These are phyloP conservation scores for Inga leiocalycina DNA, from an alignment of 306 rosid species.

Conservation along the genomic window DNA sequence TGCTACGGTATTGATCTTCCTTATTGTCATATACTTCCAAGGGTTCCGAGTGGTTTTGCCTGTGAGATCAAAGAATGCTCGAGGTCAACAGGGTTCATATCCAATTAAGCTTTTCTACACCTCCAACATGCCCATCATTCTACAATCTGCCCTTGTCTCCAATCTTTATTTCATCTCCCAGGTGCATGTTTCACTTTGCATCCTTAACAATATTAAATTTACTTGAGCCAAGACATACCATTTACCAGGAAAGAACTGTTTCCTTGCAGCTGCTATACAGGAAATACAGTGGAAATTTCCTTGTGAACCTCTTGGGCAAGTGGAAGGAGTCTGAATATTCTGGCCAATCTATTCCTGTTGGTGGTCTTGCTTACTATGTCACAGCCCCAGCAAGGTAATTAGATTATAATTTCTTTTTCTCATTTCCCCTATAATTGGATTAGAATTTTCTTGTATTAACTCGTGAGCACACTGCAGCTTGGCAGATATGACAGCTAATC, in stretches of 20 bases:
- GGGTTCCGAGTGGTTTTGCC: slow-evolving; percentile 97
- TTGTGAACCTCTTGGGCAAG: slow-evolving; percentile 85
- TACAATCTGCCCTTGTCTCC: slow-evolving; percentile 93
- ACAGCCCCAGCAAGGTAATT: slow-evolving; percentile 88
- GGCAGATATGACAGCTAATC: slow-evolving; percentile 98
- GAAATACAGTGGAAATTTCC: slow-evolving; percentile 79
- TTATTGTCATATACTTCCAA: slow-evolving; percentile 91
- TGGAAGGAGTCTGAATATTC: slow-evolving; percentile 98
- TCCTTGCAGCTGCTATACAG: slow-evolving; percentile 73
- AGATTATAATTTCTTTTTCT: not conserved
- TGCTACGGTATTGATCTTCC: slow-evolving; percentile 83
- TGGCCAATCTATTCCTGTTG: slow-evolving; percentile 84
- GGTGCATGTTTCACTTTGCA: slow-evolving; percentile 51
- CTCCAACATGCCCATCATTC: slow-evolving; percentile 98
- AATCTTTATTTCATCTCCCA: slow-evolving; percentile 94
- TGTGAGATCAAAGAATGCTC: slow-evolving; percentile 95
- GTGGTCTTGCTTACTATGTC: slow-evolving; percentile 94
- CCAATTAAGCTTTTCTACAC: slow-evolving; percentile 95
- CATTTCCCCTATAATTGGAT: not conserved
- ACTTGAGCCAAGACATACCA: not conserved
- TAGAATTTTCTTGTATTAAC: not conserved
- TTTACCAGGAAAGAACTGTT: not conserved
- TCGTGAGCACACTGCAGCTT: slow-evolving; percentile 63
- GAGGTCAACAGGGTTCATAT: slow-evolving; percentile 94
- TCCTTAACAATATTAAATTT: slow-evolving; percentile 15